Percentiles rank a stretch among this genome's conserved stretches.
Evolutionary conservation across 2,329 filamentous ascomycete species (phyloP).

Genomic region (Alternaria gansuensis): DNA sequence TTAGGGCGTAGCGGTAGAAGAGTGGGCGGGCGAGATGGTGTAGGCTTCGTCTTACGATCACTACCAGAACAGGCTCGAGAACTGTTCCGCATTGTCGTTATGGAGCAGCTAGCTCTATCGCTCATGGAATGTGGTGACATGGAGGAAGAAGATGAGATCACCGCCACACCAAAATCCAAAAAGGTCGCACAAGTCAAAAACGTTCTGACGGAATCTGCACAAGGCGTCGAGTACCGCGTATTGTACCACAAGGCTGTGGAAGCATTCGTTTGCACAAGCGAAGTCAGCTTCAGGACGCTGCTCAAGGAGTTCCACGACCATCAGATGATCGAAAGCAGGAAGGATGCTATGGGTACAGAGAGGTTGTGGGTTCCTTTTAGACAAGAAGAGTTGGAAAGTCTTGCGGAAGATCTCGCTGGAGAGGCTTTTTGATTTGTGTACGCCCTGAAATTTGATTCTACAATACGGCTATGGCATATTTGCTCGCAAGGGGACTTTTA

Average conservation of each 20-base stretch:
- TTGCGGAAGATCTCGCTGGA: constrained; percentile 78
- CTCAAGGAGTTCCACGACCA: constrained; percentile 98
- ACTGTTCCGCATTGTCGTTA: constrained; percentile 83
- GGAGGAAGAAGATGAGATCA: constrained; percentile 33
- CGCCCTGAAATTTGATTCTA: neutral
- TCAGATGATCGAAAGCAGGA: constrained; percentile 91
- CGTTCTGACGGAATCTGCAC: constrained; percentile 46
- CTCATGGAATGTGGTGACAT: constrained; percentile 56
- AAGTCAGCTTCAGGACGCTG: constrained; percentile 93
- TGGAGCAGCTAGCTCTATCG: constrained; percentile 79
- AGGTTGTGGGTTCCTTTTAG: constrained; percentile 84
- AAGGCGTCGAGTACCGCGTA: constrained; percentile 86
- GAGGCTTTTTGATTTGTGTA: constrained; percentile 36
- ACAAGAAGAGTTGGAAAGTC: constrained; percentile 84
- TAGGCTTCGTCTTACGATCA: constrained; percentile 87
- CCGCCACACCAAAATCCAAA: constrained; percentile 34
- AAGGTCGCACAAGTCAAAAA: constrained; percentile 39
- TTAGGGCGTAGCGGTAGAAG: constrained; percentile 81
- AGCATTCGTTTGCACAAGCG: constrained; percentile 95
- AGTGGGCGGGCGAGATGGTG: constrained; percentile 87
- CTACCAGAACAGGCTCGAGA: constrained; percentile 91
- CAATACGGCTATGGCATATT: neutral
- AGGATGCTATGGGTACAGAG: constrained; percentile 86
- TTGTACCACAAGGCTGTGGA: constrained; percentile 95
- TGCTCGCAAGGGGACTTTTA: no score